Conservation (phyloP, 2,329 filamentous ascomycete species). For the Alternaria consortialis region DNA sequence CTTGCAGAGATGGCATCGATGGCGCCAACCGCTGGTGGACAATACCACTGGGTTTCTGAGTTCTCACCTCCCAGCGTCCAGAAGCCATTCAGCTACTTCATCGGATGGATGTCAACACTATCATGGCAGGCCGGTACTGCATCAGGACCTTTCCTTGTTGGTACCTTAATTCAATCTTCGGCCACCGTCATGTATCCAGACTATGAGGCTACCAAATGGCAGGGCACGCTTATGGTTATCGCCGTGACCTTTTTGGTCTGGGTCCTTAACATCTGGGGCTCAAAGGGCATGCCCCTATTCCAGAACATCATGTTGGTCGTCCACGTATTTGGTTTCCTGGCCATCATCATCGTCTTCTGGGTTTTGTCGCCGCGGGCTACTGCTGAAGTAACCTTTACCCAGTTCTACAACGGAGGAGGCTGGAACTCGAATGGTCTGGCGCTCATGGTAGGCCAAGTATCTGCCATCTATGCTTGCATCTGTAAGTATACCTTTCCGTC, state of each 20-base stretch:
- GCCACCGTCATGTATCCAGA: slow-evolving; percentile 55
- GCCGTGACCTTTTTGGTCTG: slow-evolving; percentile 56
- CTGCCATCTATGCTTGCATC: slow-evolving; percentile 47
- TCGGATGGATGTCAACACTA: slow-evolving; percentile 61
- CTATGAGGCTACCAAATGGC: slow-evolving; percentile 57
- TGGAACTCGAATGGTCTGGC: slow-evolving; percentile 53
- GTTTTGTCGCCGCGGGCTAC: slow-evolving; percentile 43
- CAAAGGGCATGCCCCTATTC: slow-evolving; percentile 44
- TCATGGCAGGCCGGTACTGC: slow-evolving; percentile 62
- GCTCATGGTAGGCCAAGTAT: slow-evolving; percentile 54
- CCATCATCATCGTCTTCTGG: slow-evolving; percentile 53
- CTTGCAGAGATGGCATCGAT: slow-evolving; percentile 49
- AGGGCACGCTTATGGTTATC: slow-evolving; percentile 60
- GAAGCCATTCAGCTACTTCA: slow-evolving; percentile 39
- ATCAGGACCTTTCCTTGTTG: slow-evolving; percentile 58
- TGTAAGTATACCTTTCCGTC: slow-evolving; percentile 29
- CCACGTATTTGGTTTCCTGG: slow-evolving; percentile 57
- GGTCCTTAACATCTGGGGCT: slow-evolving; percentile 52
- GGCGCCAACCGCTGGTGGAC: slow-evolving; percentile 48
- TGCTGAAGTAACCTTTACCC: slow-evolving; percentile 42
- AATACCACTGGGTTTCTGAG: slow-evolving; percentile 49
- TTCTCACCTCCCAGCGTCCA: slow-evolving; percentile 42
- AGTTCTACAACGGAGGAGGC: slow-evolving; percentile 50
- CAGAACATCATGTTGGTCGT: slow-evolving; percentile 50
- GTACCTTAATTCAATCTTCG: slow-evolving; percentile 57